Evolutionary conservation across 129 eudicot species (phyloP).

Genomic region (Lonicera japonica): DNA sequence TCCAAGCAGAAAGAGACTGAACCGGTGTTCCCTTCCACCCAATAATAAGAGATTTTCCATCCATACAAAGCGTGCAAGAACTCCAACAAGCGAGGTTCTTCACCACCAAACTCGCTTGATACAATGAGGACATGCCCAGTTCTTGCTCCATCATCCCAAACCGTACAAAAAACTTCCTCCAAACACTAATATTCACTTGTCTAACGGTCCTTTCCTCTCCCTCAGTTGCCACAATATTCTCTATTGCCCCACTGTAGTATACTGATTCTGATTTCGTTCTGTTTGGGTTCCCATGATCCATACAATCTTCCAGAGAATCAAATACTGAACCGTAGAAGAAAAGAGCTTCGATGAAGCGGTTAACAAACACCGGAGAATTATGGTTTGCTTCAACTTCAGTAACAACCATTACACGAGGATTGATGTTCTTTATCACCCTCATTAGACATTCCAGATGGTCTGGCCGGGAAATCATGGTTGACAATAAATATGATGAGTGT

Average conservation of each 20-base stretch:
- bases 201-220: slow-evolving; percentile 46
- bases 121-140: slow-evolving; percentile 36
- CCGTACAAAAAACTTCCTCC: slow-evolving; percentile 45
- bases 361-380: slow-evolving; percentile 48
- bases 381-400: slow-evolving; percentile 38
- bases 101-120: slow-evolving; percentile 35
- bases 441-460: slow-evolving; percentile 33
- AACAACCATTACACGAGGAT: slow-evolving; percentile 50
- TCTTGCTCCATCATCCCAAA: slow-evolving; percentile 42
- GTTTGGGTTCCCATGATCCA: slow-evolving; percentile 22
- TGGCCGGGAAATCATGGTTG: slow-evolving; percentile 24
- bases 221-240: slow-evolving; percentile 33
- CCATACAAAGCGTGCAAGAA: slow-evolving; percentile 40
- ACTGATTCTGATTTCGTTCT: slow-evolving; percentile 21
- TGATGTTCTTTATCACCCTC: slow-evolving; percentile 31
- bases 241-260: slow-evolving; percentile 19
- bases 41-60: slow-evolving; percentile 30
- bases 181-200: slow-evolving; percentile 36
- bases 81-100: slow-evolving; percentile 22
- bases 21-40: slow-evolving; percentile 72
- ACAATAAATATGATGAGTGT: not conserved
- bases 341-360: slow-evolving; percentile 53
- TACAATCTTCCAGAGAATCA: slow-evolving; percentile 39
- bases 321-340: slow-evolving; percentile 42
- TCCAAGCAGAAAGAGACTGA: slow-evolving; percentile 45